Evolutionary conservation across 805 yeast genomes (phyloP), one percentile per base, ranked within the genome.

Genomic region (Starmera pachycereana): DNA sequence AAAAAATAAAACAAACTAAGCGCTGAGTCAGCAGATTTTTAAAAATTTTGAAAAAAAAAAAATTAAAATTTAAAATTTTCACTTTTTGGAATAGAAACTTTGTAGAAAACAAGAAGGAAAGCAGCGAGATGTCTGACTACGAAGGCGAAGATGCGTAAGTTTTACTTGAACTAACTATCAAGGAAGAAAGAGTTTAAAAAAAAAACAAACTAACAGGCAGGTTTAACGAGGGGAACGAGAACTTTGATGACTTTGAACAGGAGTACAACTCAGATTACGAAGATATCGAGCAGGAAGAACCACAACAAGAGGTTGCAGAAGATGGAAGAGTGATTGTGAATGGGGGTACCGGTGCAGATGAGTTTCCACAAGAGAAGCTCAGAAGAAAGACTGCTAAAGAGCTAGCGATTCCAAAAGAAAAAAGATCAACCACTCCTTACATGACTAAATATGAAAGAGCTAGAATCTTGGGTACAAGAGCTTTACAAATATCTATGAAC

Each of bases 401-500:
- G 51, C 76, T 86, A 54, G 95, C 97, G 14, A 87, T 92, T 44
- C 84, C 96, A 42, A 85, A 76, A 51, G 95, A 86, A 18, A 68
- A 84, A 48, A 77, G 99, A 62, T 74, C 88, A 25, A 92, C 99
- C 12, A 92, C 99, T 6, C 99, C 99, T 40, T 92, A 90, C 61
- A 89, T 92, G 97, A 92, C 99, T 42, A 92, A 94, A 59, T 92
- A 92, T 61, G 99, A 92, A 69, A 76, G 97, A 53, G 99, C 99
- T 8, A 78, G 99, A 67, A 87, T 92, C 45, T 73, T 92, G 54
- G 99, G 99, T 25, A 92, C 99, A 10, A 76, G 99, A 54, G 98
- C 99, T 2, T 68, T 92, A 48, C 99, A 92, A 63, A 90, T 92
- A 53, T 87, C 97, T 25, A 84, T 92, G 85, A 92, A 92, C 58